Conservation (phyloP, 805 yeast species). For the Teunomyces lycoperdinae region DNA sequence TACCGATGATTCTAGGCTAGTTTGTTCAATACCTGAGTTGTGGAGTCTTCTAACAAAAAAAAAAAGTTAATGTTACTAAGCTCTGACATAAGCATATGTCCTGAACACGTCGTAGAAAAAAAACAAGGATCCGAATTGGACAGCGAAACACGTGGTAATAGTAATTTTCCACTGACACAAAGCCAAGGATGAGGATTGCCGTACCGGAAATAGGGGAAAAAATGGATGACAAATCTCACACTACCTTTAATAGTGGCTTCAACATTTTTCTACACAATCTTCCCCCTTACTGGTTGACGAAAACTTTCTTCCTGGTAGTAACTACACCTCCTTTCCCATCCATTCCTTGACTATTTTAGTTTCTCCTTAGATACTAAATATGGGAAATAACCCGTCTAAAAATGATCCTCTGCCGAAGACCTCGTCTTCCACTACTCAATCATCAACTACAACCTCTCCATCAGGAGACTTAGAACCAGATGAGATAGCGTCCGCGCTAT, state of each 20-base stretch:
- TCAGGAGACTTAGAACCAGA: conserved; percentile 41
- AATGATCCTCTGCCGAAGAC: conserved; percentile 47
- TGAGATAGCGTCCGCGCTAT: conserved; percentile 43
- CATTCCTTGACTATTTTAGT: not conserved
- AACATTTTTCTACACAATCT: not conserved
- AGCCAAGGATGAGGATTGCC: not conserved
- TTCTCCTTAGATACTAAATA: conserved; percentile 16
- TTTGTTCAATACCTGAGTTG: no score
- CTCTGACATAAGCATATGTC: no score
- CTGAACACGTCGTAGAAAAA: not conserved
- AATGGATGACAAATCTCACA: conserved; percentile 1
- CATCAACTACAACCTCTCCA: conserved; percentile 20
- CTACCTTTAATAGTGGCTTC: not conserved
- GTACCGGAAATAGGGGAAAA: not conserved
- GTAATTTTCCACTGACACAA: not conserved
- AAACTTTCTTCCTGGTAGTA: not conserved
- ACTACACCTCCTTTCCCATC: not conserved
- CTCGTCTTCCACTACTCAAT: conserved; percentile 27
- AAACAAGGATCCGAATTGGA: not conserved
- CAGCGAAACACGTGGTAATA: not conserved
- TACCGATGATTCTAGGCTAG: no score
- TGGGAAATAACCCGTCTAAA: conserved; percentile 69
- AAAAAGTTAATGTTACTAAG: no score
- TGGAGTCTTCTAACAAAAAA: no score
- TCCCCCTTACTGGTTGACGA: not conserved